phyloP scores from a whole-genome alignment of 2,329 filamentous ascomycete genomes.

The Chaetomium strumarium region DNA sequence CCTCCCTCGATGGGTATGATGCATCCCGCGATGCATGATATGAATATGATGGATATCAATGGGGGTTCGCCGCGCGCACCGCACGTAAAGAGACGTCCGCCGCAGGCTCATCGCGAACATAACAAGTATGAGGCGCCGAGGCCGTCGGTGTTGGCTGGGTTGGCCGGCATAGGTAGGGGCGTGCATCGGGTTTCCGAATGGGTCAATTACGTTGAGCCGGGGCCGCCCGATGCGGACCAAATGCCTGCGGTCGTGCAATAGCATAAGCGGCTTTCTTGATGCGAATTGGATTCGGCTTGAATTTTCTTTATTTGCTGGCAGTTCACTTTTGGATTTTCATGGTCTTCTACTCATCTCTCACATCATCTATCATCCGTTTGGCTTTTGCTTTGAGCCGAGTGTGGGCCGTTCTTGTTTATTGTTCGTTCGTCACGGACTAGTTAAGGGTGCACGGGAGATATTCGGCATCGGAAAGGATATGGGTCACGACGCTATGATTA shows the following conservation, averaged over 20 bases:
- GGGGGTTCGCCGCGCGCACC: conserved; percentile 19
- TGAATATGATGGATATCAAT: not conserved
- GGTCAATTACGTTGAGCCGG: conserved; percentile 43
- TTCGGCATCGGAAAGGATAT: not conserved
- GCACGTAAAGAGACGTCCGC: conserved; percentile 17
- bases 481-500: conserved; percentile 5
- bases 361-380: too few species aligned
- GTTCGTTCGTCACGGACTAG: too few species aligned
- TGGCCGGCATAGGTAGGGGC: conserved; percentile 40
- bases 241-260: not conserved
- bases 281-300: not conserved
- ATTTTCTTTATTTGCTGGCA: not conserved
- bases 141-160: conserved; percentile 43
- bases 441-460: too few species aligned
- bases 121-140: conserved; percentile 27
- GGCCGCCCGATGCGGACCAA: conserved; percentile 27
- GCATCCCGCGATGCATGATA: not conserved
- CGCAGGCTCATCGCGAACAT: conserved; percentile 21
- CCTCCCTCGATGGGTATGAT: conserved; percentile 4
- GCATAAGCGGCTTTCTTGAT: not conserved
- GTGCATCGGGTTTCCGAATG: conserved; percentile 45
- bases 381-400: too few species aligned
- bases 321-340: not conserved
- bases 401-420: too few species aligned
- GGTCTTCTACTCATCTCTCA: too few species aligned